phyloP scores from a whole-genome alignment of 805 yeast genomes.

The Saccharomyces paradoxus region DNA sequence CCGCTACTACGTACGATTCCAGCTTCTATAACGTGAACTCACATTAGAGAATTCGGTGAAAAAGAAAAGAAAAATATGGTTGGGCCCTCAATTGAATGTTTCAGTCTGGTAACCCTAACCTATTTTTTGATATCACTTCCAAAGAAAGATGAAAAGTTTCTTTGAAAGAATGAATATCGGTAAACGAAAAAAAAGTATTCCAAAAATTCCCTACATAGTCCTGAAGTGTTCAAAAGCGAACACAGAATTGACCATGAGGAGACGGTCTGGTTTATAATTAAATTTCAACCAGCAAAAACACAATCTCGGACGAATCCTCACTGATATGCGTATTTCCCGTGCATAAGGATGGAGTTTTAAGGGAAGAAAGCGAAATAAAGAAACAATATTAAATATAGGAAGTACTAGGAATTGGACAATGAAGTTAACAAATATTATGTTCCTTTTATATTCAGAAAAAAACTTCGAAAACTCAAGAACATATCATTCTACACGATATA shows the following conservation, averaged over 20 bases:
- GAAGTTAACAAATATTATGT: neutral
- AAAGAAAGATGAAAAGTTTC: neutral
- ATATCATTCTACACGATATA: neutral
- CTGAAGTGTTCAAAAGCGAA: constrained; percentile 38
- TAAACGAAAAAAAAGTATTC: constrained; percentile 30
- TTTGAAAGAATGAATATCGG: neutral
- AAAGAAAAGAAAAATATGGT: neutral
- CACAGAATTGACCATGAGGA: constrained; percentile 38
- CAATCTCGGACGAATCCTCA: constrained; percentile 99
- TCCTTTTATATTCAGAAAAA: neutral
- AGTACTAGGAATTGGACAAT: neutral
- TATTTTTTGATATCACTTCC: neutral
- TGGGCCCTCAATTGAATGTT: neutral
- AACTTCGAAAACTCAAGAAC: too few relatives aligned
- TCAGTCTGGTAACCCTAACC: neutral
- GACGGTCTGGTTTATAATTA: constrained; percentile 88
- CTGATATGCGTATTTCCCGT: constrained; percentile 99
- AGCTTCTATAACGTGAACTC: neutral
- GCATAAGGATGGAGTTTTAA: constrained; percentile 76
- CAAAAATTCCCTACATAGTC: constrained; percentile 68
- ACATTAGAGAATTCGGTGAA: neutral
- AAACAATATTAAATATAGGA: neutral
- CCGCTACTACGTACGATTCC: neutral
- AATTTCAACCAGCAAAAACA: constrained; percentile 99
- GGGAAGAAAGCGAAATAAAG: neutral